phyloP scores from a whole-genome alignment of 495 filamentous ascomycete genomes.

The Aspergillus indologenus region DNA sequence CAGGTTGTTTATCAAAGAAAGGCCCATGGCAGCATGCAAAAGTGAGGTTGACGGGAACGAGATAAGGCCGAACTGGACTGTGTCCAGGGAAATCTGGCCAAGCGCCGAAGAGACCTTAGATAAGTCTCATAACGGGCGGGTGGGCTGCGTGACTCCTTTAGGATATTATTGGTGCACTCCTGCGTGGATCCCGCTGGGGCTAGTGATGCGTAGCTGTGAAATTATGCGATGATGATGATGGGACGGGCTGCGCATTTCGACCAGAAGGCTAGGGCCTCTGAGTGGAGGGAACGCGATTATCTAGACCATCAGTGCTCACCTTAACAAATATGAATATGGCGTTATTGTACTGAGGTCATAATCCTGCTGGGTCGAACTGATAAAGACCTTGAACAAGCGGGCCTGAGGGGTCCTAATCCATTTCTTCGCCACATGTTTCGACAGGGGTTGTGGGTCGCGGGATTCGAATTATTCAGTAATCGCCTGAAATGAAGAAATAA shows the following conservation, averaged over 20 bases:
- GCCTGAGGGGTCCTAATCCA: neutral
- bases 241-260: neutral
- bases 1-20: neutral
- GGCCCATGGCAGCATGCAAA: neutral
- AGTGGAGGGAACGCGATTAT: neutral
- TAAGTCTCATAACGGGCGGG: neutral
- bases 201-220: neutral
- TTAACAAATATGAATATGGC: neutral
- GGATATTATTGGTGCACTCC: neutral
- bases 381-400: neutral
- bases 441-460: neutral
- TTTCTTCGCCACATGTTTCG: neutral
- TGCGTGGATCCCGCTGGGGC: neutral
- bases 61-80: neutral
- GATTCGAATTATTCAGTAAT: neutral
- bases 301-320: neutral
- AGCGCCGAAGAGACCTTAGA: neutral
- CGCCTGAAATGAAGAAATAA: neutral
- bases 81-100: neutral
- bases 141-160: neutral
- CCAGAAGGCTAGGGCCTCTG: neutral
- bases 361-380: neutral
- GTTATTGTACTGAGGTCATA: neutral
- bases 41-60: neutral
- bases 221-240: neutral